A percentile compares a stretch with the other conserved stretches of the same genome.
Conservation (phyloP, 768 basidiomycete species). For the Xanthoconium stramineum region DNA sequence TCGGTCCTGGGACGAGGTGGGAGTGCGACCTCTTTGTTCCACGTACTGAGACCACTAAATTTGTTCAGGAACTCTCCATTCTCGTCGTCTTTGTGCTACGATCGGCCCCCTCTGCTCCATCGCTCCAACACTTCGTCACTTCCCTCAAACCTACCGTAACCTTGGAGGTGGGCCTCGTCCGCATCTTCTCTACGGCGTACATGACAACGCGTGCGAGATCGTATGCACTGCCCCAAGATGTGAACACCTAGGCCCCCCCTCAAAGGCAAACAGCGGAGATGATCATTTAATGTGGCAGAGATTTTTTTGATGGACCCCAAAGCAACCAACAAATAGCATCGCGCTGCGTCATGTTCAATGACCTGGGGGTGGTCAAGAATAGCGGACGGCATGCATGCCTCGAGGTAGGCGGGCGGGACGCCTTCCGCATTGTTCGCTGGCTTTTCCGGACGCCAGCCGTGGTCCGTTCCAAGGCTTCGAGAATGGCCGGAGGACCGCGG, state of each 20-base stretch:
- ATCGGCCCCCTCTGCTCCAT: too few relatives aligned
- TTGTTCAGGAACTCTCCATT: not conserved
- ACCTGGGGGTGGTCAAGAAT: not conserved
- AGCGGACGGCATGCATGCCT: constrained; percentile 6
- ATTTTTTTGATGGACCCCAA: constrained; percentile 1
- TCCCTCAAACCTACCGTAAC: not conserved
- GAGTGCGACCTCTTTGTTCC: not conserved
- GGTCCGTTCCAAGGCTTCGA: not conserved
- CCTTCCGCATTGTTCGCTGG: not conserved
- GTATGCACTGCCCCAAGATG: not conserved
- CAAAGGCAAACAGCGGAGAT: constrained; percentile 19
- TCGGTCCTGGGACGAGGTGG: not conserved
- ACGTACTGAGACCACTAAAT: not conserved
- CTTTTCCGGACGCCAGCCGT: not conserved
- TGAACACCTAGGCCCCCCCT: not conserved
- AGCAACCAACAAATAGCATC: not conserved
- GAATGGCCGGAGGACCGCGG: constrained; percentile 9
- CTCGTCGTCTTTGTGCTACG: not conserved
- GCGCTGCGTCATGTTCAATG: constrained; percentile 1
- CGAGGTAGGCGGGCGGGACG: constrained; percentile 7
- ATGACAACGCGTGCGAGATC: constrained; percentile 6
- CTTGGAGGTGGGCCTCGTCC: not conserved
- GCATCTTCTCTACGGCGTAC: not conserved
- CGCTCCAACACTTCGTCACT: not conserved
- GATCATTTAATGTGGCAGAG: constrained; percentile 9